phyloP scores from a whole-genome alignment of 805 yeast genomes.

The Cyberlindnera americana region DNA sequence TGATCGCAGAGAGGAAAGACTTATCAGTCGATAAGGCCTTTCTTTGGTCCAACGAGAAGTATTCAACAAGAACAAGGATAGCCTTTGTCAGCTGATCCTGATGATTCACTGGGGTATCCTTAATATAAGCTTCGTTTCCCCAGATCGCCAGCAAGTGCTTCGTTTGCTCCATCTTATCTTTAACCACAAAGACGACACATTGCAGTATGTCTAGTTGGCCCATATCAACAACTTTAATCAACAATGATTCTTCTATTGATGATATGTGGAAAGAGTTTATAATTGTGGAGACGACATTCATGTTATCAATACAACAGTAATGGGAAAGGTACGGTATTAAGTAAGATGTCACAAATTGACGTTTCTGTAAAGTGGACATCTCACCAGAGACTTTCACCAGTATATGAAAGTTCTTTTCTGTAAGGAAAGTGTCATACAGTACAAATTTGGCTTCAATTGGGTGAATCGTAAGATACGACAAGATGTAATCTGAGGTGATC shows the following conservation, averaged over 20 bases:
- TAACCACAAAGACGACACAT: conserved; percentile 10
- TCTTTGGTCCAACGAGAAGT: conserved; percentile 25
- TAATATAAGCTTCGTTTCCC: conserved; percentile 37
- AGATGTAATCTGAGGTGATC: conserved; percentile 12
- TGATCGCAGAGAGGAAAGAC: conserved; percentile 47
- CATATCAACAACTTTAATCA: conserved; percentile 6
- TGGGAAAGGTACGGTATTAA: conserved; percentile 19
- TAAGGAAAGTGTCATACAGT: conserved; percentile 18
- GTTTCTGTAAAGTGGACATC: conserved; percentile 19
- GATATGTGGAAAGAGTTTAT: conserved; percentile 7
- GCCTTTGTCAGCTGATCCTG: conserved; percentile 51
- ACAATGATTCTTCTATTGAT: conserved; percentile 9
- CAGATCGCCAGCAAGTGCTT: conserved; percentile 26
- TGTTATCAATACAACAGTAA: conserved; percentile 7
- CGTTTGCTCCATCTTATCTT: conserved; percentile 2
- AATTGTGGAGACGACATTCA: conserved; percentile 12
- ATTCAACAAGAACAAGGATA: conserved; percentile 36
- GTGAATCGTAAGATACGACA: conserved; percentile 23
- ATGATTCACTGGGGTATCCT: conserved; percentile 34
- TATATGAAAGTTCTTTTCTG: conserved; percentile 4
- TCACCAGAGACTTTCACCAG: not conserved
- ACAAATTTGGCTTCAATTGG: conserved; percentile 22
- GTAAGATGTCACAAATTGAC: conserved; percentile 15
- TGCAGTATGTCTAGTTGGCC: conserved; percentile 14
- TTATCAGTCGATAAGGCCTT: conserved; percentile 33